Evolutionary conservation across 2,329 filamentous ascomycete species (phyloP), one percentile per base, ranked within the genome.

Genomic region (Leptographium flavum): DNA sequence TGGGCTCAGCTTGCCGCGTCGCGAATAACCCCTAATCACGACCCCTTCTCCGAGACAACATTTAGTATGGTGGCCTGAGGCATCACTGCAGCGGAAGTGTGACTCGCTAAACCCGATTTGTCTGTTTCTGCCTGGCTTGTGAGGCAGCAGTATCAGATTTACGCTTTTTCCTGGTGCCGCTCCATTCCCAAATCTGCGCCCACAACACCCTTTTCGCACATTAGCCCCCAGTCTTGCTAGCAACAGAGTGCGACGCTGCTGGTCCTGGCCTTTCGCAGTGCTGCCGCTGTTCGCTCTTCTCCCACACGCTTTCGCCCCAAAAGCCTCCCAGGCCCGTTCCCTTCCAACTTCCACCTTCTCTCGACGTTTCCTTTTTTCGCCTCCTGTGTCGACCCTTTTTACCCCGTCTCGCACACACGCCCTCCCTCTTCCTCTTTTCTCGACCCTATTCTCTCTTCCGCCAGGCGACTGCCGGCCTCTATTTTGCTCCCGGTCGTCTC

Each of bases 71-170:
- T 7, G 23, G 49, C 48, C 52, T 55, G 33, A 53, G 52, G 52
- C 50, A 47, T 11, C 1, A 5, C 21, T 48, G 47, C 28, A 33
- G 7, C 47, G 27, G 27, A 28, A 28, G 27, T 11, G 2, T 11
- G 2, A 8, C 27, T 8, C 27, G 27, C 27, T 28, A 28, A 11
- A 8, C 27, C 27, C 8, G 13, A 28, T 9, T 28, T 28, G 27
- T 28, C 37, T 40, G 35, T 51, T 41, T 11, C n/a, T 32, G 53
- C 54, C 53, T 53, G 3, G 45, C 7, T 17, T 10, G 1, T 39
- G 7, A 53, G 49, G 49, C 42, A 39, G 2, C 53, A 47, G 54
- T 54, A 50, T 48, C 31, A 47, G 30, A 55, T 47, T 45, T 56
- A 56, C 55, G 55, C 55, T 22, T 7, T 13, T 0, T 17, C 1